phyloP scores from a whole-genome alignment of 2,329 filamentous ascomycete genomes.

The Aspergillus brunneoviolaceus region DNA sequence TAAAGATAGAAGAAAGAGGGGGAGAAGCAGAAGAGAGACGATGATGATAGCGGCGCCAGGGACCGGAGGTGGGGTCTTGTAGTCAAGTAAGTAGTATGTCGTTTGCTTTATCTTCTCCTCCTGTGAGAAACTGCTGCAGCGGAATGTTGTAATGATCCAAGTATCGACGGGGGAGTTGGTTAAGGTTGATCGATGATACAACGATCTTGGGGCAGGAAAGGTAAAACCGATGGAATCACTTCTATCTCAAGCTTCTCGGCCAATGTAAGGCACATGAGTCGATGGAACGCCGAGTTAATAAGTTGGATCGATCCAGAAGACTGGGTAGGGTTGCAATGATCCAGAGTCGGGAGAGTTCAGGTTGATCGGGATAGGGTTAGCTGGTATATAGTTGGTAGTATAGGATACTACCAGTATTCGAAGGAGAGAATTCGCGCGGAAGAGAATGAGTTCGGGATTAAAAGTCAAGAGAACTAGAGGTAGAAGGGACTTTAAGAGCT shows the following conservation, averaged over 20 bases:
- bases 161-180: constrained; percentile 10
- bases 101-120: constrained; percentile 6
- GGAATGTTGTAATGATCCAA: constrained; percentile 13
- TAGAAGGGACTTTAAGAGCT: not conserved
- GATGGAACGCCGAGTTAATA: not conserved
- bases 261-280: not conserved
- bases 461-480: not conserved
- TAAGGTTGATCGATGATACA: constrained; percentile 19
- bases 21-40: not conserved
- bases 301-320: not conserved
- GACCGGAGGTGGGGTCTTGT: constrained; percentile 4
- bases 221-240: constrained; percentile 2
- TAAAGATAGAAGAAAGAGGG: not conserved
- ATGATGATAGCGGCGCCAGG: not conserved
- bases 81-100: constrained; percentile 1
- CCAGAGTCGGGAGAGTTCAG: not conserved
- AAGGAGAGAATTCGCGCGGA: not conserved
- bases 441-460: not conserved
- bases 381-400: not conserved
- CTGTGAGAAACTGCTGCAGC: not conserved
- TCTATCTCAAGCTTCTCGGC: not conserved
- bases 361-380: not conserved
- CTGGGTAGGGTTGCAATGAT: not conserved
- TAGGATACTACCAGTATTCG: not conserved
- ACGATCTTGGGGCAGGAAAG: constrained; percentile 9